A percentile compares a stretch with the other conserved stretches of the same genome.
phyloP scores from a whole-genome alignment of 1,139 yeast species.

The Geotrichum cucujoidarum region DNA sequence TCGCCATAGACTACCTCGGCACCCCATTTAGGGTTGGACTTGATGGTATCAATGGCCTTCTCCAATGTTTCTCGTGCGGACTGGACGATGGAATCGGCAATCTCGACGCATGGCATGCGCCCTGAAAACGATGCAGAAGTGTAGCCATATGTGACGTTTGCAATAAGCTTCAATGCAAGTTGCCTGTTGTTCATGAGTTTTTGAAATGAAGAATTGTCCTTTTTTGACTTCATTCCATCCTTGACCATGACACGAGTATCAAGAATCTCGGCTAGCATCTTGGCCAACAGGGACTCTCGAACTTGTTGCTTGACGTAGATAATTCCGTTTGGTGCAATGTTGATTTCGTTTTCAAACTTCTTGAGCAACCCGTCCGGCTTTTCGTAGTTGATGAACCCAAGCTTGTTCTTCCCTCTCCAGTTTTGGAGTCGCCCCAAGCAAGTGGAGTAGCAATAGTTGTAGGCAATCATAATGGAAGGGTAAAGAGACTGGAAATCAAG shows the following conservation, averaged over 20 bases:
- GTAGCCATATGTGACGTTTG: conserved; percentile 95
- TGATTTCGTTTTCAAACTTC: conserved; percentile 50
- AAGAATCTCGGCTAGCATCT: conserved; percentile 77
- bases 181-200: conserved; percentile 72
- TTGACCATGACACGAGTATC: conserved; percentile 78
- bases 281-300: conserved; percentile 70
- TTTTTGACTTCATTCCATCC: conserved; percentile 53
- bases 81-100: conserved; percentile 91
- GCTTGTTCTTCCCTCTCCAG: conserved; percentile 43
- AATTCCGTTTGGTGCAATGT: conserved; percentile 80
- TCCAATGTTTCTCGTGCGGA: conserved; percentile 82
- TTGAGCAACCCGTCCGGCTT: conserved; percentile 57
- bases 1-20: conserved; percentile 96
- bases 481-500: conserved; percentile 90
- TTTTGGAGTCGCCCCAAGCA: conserved; percentile 67
- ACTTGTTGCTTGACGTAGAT: conserved; percentile 63
- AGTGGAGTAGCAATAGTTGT: conserved; percentile 88
- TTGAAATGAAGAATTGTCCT: conserved; percentile 44
- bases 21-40: conserved; percentile 57
- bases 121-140: conserved; percentile 94
- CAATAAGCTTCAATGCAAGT: conserved; percentile 79
- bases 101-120: conserved; percentile 92
- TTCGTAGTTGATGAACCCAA: conserved; percentile 48
- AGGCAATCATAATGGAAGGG: conserved; percentile 89
- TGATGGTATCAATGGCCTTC: conserved; percentile 65